Evolutionary conservation across 2,329 filamentous ascomycete genomes (phyloP).

Genomic region (Pseudodiploospora longispora): DNA sequence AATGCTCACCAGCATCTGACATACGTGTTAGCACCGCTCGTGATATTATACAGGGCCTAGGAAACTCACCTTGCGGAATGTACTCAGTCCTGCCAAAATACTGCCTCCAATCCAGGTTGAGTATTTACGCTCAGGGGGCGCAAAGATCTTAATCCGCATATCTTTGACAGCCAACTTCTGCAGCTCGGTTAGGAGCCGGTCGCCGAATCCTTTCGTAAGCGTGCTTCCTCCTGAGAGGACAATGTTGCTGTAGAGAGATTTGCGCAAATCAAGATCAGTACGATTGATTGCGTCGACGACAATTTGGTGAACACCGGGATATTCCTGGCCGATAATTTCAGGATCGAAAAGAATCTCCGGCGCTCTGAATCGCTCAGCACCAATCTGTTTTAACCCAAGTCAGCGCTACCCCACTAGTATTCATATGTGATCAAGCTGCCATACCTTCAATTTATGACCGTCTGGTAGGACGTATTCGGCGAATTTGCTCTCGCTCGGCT

Average conservation of each 20-base stretch:
- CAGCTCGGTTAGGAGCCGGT: conserved; percentile 83
- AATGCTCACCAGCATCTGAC: conserved; percentile 97
- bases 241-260: conserved; percentile 91
- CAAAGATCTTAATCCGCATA: conserved; percentile 99
- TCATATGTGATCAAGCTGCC: neutral
- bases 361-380: conserved; percentile 87
- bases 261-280: conserved; percentile 91
- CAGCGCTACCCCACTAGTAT: too few species aligned
- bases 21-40: neutral
- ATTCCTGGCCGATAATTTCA: conserved; percentile 93
- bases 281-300: conserved; percentile 93
- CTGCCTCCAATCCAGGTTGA: conserved; percentile 99
- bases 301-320: conserved; percentile 94
- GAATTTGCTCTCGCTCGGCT: conserved; percentile 67
- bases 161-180: conserved; percentile 93
- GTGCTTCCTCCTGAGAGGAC: conserved; percentile 94
- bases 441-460: conserved; percentile 83
- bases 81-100: conserved; percentile 92
- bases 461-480: conserved; percentile 88
- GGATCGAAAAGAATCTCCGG: conserved; percentile 97
- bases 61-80: conserved; percentile 84
- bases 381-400: conserved; percentile 50
- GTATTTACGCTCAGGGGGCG: conserved; percentile 94
- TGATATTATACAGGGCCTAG: neutral
- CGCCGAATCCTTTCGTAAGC: conserved; percentile 92